These are phyloP conservation scores for Camellia lanceoleosa DNA, from an alignment of 148 eudicot species.

Conservation along the genomic window DNA sequence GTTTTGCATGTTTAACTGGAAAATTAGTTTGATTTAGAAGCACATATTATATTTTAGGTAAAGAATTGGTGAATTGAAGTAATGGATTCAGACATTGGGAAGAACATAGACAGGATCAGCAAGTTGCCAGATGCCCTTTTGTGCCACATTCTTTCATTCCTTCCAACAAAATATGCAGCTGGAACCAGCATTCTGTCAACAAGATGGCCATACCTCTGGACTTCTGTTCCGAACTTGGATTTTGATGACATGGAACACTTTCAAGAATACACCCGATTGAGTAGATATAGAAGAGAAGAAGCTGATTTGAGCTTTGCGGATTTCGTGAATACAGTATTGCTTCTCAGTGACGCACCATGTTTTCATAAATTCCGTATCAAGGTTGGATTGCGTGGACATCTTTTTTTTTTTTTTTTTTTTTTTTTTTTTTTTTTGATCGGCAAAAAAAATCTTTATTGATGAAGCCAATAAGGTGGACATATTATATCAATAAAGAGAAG, in stretches of 20 bases:
- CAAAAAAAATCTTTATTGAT: too few relatives aligned
- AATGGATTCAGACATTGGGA: constrained; percentile 2
- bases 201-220: constrained; percentile 31
- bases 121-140: constrained; percentile 22
- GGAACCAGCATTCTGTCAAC: constrained; percentile 28
- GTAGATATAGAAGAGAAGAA: background rate
- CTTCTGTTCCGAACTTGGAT: constrained; percentile 20
- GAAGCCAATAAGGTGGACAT: too few relatives aligned
- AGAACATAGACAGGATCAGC: constrained; percentile 21
- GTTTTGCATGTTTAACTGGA: background rate
- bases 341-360: constrained; percentile 16
- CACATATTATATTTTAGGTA: too few relatives aligned
- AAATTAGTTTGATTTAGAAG: background rate
- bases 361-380: constrained; percentile 5
- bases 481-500: too few relatives aligned
- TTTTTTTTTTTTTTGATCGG: too few relatives aligned
- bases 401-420: too few relatives aligned
- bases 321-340: constrained; percentile 26
- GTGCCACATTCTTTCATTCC: constrained; percentile 27
- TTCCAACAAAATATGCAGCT: constrained; percentile 26
- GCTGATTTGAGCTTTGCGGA: constrained; percentile 10
- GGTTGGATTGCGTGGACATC: background rate
- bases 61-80: background rate
- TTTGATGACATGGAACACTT: constrained; percentile 10
- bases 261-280: background rate